Base-by-base conservation (phyloP, 495 filamentous ascomycete genomes). In the Aspergillus diversus region DNA sequence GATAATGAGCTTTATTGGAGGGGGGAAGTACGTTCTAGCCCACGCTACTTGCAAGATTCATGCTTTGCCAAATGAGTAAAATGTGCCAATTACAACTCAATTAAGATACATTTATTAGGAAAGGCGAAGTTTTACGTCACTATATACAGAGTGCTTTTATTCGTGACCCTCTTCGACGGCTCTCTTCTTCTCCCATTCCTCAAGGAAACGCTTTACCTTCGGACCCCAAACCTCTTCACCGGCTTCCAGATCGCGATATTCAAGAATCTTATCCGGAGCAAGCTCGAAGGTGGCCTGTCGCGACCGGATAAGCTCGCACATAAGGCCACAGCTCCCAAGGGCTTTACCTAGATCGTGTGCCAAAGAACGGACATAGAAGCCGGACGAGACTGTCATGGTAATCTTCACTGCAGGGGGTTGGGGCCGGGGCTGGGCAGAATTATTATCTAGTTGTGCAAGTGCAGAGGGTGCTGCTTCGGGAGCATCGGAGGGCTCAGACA, bases 351-450 rank as follows among this genome's bases (percentile, higher is more conserved):
- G 82, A 68, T 99, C 96, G 68, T 98, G 92, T 58, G 91, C 91
- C 48, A 99, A 82, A 37, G 89, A 93, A 58, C 95, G 91, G 46
- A 99, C 95, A 76, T 99, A 99, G 81, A 98, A 99, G 47, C 95
- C 95, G 5, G 92, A 97, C 5, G 92, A 89, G 46, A 97, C 95
- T 1, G 90, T 96, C 90, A 99, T 92, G 59, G 87, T 86, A 54
- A 99, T 84, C 71, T 84, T 90, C 46, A 86, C 88, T 7, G 93
- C 93, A 2, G 92, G 86, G 7, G 89, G 87, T 7, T 58, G 77
- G 21, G 71, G 65, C 52, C 63, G 61, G 17, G 65, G 63, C 50
- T 75, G 70, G 61, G 69, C 59, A 54, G 60, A 32, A 16, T 35
- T 42, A 13, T 32, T n/a, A 33, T 56, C 59, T 48, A 51, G 50